Percentiles rank a stretch among this genome's conserved stretches.
Evolutionary conservation across 176 grass and related monocot species (phyloP).

Genomic region (Poa annua): DNA sequence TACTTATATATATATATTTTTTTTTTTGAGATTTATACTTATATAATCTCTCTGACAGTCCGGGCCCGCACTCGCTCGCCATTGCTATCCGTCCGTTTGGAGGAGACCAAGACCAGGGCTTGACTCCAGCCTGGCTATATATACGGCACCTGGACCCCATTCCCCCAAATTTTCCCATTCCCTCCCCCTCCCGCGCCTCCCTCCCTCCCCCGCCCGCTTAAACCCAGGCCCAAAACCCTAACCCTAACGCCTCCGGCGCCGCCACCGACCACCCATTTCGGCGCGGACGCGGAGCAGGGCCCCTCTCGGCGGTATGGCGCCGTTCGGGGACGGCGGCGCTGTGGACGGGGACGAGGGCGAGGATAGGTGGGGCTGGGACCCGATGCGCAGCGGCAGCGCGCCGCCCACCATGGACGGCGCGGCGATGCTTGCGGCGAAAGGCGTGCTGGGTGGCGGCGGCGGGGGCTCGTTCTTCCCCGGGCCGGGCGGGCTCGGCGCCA

Average conservation of each 20-base stretch:
- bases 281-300: not conserved
- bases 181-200: not conserved
- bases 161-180: not conserved
- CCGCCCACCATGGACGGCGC: constrained; percentile 78
- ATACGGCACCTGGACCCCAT: not conserved
- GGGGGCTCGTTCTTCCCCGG: not conserved
- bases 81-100: too few relatives aligned
- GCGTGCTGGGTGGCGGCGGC: constrained; percentile 31
- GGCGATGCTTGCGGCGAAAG: constrained; percentile 14
- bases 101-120: too few relatives aligned
- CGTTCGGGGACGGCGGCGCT: not conserved
- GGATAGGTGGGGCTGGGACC: constrained; percentile 28
- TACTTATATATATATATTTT: too few relatives aligned
- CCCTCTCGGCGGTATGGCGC: not conserved
- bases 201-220: not conserved
- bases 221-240: constrained; percentile 45
- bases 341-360: not conserved
- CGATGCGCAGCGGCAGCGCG: constrained; percentile 69
- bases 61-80: too few relatives aligned
- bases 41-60: too few relatives aligned
- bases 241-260: constrained; percentile 49
- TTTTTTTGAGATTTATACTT: too few relatives aligned
- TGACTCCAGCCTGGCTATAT: not conserved
- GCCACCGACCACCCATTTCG: constrained; percentile 40
- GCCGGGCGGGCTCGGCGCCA: constrained; percentile 61